A percentile compares a stretch with the other conserved stretches of the same genome.
Evolutionary conservation across 148 eudicot genomes (phyloP).

Genomic region (Vaccinium vitisidaea): DNA sequence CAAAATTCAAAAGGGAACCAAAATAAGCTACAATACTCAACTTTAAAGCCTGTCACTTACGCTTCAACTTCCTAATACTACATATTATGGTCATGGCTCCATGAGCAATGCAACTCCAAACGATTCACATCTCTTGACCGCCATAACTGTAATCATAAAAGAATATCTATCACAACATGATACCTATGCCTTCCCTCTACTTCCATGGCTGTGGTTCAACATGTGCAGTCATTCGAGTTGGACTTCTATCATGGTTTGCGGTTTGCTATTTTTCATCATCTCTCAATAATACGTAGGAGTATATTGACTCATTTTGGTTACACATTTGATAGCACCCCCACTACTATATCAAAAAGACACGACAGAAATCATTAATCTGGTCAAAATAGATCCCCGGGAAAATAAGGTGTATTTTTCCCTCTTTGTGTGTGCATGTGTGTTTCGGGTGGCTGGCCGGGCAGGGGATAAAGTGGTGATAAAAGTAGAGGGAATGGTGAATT

Average conservation of each 20-base stretch:
- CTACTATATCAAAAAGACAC: too few species aligned
- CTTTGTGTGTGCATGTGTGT: too few species aligned
- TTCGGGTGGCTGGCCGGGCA: too few species aligned
- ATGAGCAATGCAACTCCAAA: background rate
- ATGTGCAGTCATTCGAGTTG: slow-evolving; percentile 12
- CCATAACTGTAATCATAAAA: background rate
- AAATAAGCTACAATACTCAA: background rate
- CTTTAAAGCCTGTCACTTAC: background rate
- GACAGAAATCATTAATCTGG: too few species aligned
- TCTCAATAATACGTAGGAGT: too few species aligned
- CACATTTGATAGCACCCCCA: too few species aligned
- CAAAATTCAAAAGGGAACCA: background rate
- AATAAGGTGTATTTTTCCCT: too few species aligned
- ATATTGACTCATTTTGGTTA: too few species aligned
- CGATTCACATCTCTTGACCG: background rate
- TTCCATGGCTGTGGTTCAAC: slow-evolving; percentile 15
- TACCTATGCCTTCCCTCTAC: slow-evolving; percentile 3
- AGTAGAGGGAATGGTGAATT: background rate
- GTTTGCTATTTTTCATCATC: background rate
- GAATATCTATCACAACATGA: background rate
- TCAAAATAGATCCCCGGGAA: too few species aligned
- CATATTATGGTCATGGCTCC: too few species aligned
- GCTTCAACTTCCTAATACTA: too few species aligned
- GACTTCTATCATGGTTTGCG: slow-evolving; percentile 28
- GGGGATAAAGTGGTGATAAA: too few species aligned